Percentiles rank a stretch among this genome's conserved stretches.
Conservation (phyloP, 495 filamentous ascomycete genomes). For the Aspergillus cavernicola region DNA sequence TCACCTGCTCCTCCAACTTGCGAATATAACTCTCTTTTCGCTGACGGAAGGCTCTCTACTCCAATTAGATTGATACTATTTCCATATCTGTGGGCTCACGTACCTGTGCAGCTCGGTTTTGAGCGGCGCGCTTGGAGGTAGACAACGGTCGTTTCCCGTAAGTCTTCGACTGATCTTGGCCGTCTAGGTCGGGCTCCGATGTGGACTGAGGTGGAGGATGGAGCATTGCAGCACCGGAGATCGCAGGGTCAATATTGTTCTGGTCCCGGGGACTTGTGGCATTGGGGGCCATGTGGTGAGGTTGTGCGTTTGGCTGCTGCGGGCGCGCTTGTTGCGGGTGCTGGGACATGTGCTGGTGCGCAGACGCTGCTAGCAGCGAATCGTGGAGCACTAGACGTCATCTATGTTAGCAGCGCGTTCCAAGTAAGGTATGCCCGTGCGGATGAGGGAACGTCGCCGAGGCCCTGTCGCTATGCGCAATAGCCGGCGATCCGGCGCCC, state of each 20-base stretch:
- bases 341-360: conserved; percentile 42
- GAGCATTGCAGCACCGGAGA: conserved; percentile 44
- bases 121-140: conserved; percentile 90
- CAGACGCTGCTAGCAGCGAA: conserved; percentile 43
- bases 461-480: background rate
- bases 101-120: conserved; percentile 97
- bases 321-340: conserved; percentile 38
- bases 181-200: too few species aligned
- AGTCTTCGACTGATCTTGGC: conserved; percentile 41
- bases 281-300: conserved; percentile 41
- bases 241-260: conserved; percentile 51
- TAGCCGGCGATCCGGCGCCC: background rate
- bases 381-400: conserved; percentile 48
- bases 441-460: background rate
- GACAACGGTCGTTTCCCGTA: conserved; percentile 84
- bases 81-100: conserved; percentile 15
- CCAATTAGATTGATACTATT: conserved; percentile 8
- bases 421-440: background rate
- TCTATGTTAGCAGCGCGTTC: conserved; percentile 19
- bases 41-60: conserved; percentile 91
- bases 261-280: conserved; percentile 45
- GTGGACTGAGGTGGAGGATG: conserved; percentile 34
- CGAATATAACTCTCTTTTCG: conserved; percentile 98
- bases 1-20: conserved; percentile 87
- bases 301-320: conserved; percentile 31